Evolutionary conservation across 306 rosid species (phyloP), one percentile per base, ranked within the genome.

Genomic region (Vicia villosa): DNA sequence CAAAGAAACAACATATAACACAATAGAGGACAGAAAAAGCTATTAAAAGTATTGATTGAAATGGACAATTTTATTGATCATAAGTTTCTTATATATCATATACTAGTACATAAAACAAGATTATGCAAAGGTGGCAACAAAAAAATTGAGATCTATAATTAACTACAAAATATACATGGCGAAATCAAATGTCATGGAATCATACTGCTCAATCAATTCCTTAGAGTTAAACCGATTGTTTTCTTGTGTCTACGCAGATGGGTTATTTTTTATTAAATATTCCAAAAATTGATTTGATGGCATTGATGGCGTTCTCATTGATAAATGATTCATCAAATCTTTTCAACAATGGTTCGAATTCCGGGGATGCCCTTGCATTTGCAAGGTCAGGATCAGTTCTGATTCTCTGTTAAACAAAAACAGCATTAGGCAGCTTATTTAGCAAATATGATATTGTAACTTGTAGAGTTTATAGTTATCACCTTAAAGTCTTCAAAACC

Each of bases 401-500:
- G 70, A 94, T 79, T 88, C 99, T 87, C 97, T 90, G 99, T 77
- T 63, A 52, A 63, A 77, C 37, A 51, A 59, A 52, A 70, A 66
- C 20, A 74, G 59, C 62, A 76, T 80, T 63, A 70, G 62, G 61
- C 42, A 30, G 56, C 50, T 69, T 61, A 37, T 51, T 59, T 65
- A 30, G 37, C 40, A 45, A n/a, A 69, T 42, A 22, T 19, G 47
- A 42, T 22, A 37, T 11, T 46, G 28, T 57, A 38, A 17, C 51
- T 24, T 69, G 16, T 8, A 5, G 50, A 6, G 54, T 6, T 6
- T 41, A 36, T 62, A 20, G 50, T 51, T n/a, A 74, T 77, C 75
- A 94, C 99, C 99, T 91, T 91, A 45, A 87, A 94, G 85, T 94
- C 99, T 83, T 94, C 99, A 70, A 85, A 94, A 75, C 97, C 99